Conservation (phyloP, 78 protist genomes). For the Planoprotostelium fungivorum region DNA sequence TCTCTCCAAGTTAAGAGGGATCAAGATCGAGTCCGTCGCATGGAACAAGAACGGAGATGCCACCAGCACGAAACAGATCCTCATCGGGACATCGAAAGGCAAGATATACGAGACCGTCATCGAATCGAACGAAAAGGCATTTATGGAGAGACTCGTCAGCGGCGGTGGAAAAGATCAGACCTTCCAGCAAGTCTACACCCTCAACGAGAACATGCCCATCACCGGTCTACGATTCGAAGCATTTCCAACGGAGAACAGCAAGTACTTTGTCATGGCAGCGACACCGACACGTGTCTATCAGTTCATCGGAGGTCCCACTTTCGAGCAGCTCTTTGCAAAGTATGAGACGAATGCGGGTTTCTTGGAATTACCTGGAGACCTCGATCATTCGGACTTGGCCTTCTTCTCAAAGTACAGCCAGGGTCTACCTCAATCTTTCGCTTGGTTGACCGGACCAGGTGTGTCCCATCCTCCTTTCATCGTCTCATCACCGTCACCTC, state of each 20-base stretch:
- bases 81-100: constrained; percentile 70
- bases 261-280: constrained; percentile 59
- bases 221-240: constrained; percentile 56
- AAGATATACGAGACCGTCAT: constrained; percentile 51
- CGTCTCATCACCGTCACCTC: background rate
- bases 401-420: constrained; percentile 24
- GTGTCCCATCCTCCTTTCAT: background rate
- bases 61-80: constrained; percentile 21
- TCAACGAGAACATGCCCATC: constrained; percentile 41
- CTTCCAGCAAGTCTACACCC: constrained; percentile 27
- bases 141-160: constrained; percentile 7
- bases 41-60: constrained; percentile 46
- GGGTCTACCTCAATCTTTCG: constrained; percentile 44
- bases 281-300: constrained; percentile 62
- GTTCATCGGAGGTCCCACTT: constrained; percentile 62
- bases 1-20: background rate
- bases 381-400: constrained; percentile 33
- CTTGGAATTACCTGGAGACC: constrained; percentile 55
- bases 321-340: constrained; percentile 34
- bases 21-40: constrained; percentile 67
- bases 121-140: constrained; percentile 28
- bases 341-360: constrained; percentile 31
- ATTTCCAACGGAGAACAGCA: constrained; percentile 9
- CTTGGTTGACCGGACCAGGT: constrained; percentile 69
- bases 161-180: constrained; percentile 14